A percentile compares a stretch with the other conserved stretches of the same genome.
Conservation (phyloP, 2,329 filamentous ascomycete species). For the Parastagonospora nodorum region DNA sequence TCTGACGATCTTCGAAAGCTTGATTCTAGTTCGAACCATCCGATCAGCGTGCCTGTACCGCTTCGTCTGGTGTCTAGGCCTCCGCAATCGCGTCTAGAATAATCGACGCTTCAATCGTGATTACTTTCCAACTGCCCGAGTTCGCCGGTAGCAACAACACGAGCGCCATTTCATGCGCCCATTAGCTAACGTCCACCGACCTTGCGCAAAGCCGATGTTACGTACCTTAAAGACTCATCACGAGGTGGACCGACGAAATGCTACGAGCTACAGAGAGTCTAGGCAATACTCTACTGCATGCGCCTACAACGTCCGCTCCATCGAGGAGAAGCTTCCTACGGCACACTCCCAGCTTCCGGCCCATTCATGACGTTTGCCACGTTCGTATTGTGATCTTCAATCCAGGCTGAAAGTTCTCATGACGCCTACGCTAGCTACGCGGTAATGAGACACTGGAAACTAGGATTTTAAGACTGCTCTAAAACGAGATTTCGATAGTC, state of each 20-base stretch:
- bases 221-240: background rate
- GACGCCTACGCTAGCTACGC: background rate
- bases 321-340: background rate
- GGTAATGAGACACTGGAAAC: background rate
- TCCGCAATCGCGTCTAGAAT: too few relatives aligned
- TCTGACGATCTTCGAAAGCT: background rate
- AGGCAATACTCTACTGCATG: conserved; percentile 3
- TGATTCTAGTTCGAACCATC: background rate
- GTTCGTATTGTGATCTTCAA: background rate
- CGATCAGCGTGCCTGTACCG: background rate
- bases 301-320: background rate
- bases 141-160: too few relatives aligned
- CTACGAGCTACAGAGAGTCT: background rate
- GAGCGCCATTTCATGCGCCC: too few relatives aligned
- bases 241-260: background rate
- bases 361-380: background rate
- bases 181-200: background rate
- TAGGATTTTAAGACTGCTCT: background rate
- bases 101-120: too few relatives aligned
- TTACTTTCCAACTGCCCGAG: too few relatives aligned
- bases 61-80: background rate
- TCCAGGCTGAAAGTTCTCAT: background rate
- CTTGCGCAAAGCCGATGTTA: background rate
- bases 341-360: background rate
- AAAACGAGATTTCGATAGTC: background rate